A percentile compares a stretch with the other conserved stretches of the same genome.
These are phyloP conservation scores for Triticum urartu DNA, from an alignment of 176 grass and related monocot genomes.

Conservation along the genomic window DNA sequence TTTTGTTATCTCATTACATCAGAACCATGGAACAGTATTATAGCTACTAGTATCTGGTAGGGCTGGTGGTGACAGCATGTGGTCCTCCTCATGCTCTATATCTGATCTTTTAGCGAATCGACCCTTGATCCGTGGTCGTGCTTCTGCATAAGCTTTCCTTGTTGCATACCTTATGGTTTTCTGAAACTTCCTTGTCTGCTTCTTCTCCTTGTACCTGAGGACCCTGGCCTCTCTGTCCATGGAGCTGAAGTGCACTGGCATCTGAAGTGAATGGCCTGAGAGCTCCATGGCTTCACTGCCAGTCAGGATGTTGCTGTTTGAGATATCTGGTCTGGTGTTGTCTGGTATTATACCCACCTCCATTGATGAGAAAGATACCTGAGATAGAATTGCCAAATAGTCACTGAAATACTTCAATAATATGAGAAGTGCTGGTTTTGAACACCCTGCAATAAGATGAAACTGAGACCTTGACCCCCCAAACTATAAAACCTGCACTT, in stretches of 20 bases:
- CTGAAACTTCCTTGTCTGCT: slow-evolving; percentile 43
- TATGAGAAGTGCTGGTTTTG: background rate
- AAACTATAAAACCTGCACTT: background rate
- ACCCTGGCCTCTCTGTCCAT: slow-evolving; percentile 53
- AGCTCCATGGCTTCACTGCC: background rate
- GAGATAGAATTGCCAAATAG: slow-evolving; percentile 37
- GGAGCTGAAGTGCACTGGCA: slow-evolving; percentile 36
- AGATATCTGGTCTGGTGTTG: slow-evolving; percentile 28
- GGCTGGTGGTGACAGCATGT: slow-evolving; percentile 29
- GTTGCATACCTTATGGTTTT: slow-evolving; percentile 59
- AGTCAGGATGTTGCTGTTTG: slow-evolving; percentile 34
- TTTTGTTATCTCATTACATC: slow-evolving; percentile 16
- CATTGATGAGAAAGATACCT: slow-evolving; percentile 69
- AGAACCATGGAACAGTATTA: slow-evolving; percentile 37
- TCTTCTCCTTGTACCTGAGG: slow-evolving; percentile 64
- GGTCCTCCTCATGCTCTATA: slow-evolving; percentile 39
- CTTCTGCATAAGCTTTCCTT: slow-evolving; percentile 60
- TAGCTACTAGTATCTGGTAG: slow-evolving; percentile 25
- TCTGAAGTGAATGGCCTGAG: slow-evolving; percentile 21
- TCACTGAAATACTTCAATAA: slow-evolving; percentile 26
- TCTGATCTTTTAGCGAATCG: slow-evolving; percentile 63
- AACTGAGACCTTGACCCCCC: background rate
- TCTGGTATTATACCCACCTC: slow-evolving; percentile 52
- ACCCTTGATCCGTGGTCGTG: slow-evolving; percentile 58
- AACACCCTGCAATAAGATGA: background rate